A percentile compares a stretch with the other conserved stretches of the same genome.
Conservation (phyloP, 2,329 filamentous ascomycete genomes). For the Didymella exigua region DNA sequence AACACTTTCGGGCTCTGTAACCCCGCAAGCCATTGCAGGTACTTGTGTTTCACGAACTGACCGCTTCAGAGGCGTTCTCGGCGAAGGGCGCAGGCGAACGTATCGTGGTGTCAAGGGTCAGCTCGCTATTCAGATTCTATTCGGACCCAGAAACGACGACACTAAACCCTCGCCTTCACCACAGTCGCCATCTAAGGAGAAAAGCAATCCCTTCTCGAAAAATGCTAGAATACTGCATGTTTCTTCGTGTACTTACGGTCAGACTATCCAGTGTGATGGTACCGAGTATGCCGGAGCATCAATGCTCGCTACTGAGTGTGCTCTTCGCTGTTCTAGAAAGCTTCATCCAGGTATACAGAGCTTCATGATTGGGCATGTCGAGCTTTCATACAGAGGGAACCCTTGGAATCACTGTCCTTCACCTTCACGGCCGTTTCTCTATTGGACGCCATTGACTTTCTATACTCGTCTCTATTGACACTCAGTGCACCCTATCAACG, state of each 20-base stretch:
- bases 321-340: slow-evolving; percentile 7
- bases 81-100: neutral
- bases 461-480: slow-evolving; percentile 18
- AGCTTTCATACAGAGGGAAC: slow-evolving; percentile 13
- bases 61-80: neutral
- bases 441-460: slow-evolving; percentile 18
- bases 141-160: slow-evolving; percentile 34
- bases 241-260: slow-evolving; percentile 19
- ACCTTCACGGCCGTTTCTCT: slow-evolving; percentile 9
- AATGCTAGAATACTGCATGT: neutral
- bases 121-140: slow-evolving; percentile 35
- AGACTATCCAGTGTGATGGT: slow-evolving; percentile 6
- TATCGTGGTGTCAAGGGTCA: slow-evolving; percentile 25
- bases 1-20: neutral
- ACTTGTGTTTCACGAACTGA: neutral
- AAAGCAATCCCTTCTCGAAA: slow-evolving; percentile 24
- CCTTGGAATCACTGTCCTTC: slow-evolving; percentile 22
- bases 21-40: neutral
- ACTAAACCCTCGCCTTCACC: slow-evolving; percentile 20
- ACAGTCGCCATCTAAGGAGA: slow-evolving; percentile 14
- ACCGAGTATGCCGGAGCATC: slow-evolving; percentile 10
- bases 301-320: neutral
- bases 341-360: neutral
- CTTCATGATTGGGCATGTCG: slow-evolving; percentile 4
- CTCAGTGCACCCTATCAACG: slow-evolving; percentile 26